Conservation (phyloP, 2,329 filamentous ascomycete genomes). For the Claviceps citrina region DNA sequence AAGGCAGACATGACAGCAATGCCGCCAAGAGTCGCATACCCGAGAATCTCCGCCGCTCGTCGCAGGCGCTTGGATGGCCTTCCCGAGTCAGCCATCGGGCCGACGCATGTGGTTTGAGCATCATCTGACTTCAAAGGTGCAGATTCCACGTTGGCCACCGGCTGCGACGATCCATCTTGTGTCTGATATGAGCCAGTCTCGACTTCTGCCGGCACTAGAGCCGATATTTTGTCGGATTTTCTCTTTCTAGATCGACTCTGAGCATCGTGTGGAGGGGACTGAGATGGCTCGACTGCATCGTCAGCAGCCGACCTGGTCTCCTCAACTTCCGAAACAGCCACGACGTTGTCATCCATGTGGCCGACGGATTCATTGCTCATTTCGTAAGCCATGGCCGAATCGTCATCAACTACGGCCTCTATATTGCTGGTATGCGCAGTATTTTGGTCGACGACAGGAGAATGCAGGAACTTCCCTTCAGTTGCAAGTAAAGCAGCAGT, state of each 20-base stretch:
- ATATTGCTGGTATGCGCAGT: not conserved
- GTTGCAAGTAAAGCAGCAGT: slow-evolving; percentile 14
- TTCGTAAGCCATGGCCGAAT: slow-evolving; percentile 17
- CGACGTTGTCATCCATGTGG: not conserved
- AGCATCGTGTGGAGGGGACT: not conserved
- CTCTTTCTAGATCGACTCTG: not conserved
- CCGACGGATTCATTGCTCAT: slow-evolving; percentile 13
- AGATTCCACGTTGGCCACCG: not conserved
- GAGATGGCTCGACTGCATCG: not conserved
- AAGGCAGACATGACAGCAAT: slow-evolving; percentile 25
- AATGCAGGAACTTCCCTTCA: slow-evolving; percentile 19
- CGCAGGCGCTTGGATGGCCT: slow-evolving; percentile 19
- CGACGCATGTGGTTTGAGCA: not conserved
- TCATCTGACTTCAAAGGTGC: not conserved
- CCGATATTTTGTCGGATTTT: slow-evolving; percentile 3
- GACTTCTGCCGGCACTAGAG: slow-evolving; percentile 2
- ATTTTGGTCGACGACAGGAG: slow-evolving; percentile 3
- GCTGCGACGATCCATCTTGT: not conserved
- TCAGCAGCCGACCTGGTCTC: not conserved
- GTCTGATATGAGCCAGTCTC: slow-evolving; percentile 3
- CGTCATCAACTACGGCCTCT: slow-evolving; percentile 11
- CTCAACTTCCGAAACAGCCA: not conserved
- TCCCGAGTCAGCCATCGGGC: not conserved
- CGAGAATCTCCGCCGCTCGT: slow-evolving; percentile 20
- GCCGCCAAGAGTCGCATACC: slow-evolving; percentile 22